Evolutionary conservation across 2,329 filamentous ascomycete species (phyloP).

Genomic region (Berkeleyomyces rouxiae): DNA sequence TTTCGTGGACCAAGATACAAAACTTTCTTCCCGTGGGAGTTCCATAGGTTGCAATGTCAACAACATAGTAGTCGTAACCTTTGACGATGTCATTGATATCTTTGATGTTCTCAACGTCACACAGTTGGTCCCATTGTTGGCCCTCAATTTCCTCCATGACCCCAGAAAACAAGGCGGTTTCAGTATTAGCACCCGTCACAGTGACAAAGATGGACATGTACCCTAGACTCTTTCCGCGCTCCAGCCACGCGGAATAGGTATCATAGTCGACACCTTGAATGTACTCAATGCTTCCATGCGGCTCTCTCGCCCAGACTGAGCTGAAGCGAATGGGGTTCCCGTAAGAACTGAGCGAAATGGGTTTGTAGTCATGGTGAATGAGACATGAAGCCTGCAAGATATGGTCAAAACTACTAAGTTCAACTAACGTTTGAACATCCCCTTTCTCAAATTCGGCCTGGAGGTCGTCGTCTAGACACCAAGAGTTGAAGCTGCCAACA

Average conservation of each 20-base stretch:
- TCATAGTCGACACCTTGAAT: conserved; percentile 12
- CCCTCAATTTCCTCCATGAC: conserved; percentile 14
- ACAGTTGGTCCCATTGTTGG: conserved; percentile 12
- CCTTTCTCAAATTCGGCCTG: too few species aligned
- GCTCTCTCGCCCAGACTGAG: conserved; percentile 13
- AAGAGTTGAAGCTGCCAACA: too few species aligned
- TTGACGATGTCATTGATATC: background rate
- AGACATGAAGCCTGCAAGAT: background rate
- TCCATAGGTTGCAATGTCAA: conserved; percentile 14
- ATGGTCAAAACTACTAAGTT: too few species aligned
- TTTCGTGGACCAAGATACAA: conserved; percentile 13
- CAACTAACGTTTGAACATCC: too few species aligned
- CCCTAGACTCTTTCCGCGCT: conserved; percentile 9
- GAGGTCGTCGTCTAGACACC: too few species aligned
- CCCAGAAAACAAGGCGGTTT: conserved; percentile 12
- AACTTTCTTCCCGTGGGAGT: conserved; percentile 9
- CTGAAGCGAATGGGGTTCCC: conserved; percentile 11
- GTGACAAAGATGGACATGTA: conserved; percentile 14
- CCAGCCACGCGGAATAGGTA: conserved; percentile 13
- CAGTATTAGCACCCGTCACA: conserved; percentile 10
- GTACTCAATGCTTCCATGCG: background rate
- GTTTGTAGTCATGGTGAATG: conserved; percentile 11
- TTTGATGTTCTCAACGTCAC: conserved; percentile 7
- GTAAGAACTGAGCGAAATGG: conserved; percentile 15
- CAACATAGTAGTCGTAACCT: background rate